Percentiles rank a stretch among this genome's conserved stretches.
Conservation (phyloP, 2,329 filamentous ascomycete species). For the Aspergillus tubingensis region DNA sequence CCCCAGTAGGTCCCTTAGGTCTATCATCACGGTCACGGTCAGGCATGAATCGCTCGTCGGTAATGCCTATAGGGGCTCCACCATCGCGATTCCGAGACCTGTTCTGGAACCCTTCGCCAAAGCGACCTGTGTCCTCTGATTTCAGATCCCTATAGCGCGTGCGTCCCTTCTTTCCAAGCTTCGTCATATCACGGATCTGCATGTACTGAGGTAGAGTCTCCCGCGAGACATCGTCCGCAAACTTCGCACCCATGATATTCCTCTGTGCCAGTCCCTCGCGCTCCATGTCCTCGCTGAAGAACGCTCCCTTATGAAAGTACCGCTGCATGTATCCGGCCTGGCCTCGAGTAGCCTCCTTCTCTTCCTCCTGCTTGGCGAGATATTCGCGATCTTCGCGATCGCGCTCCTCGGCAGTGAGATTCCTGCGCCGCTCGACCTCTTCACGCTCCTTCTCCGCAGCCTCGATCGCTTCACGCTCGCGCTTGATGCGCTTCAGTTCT, state of each 20-base stretch:
- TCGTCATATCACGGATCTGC: slow-evolving; percentile 90
- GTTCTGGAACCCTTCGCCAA: slow-evolving; percentile 55
- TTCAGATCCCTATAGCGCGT: slow-evolving; percentile 88
- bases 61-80: slow-evolving; percentile 37
- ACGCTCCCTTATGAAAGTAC: slow-evolving; percentile 96
- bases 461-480: slow-evolving; percentile 83
- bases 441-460: slow-evolving; percentile 79
- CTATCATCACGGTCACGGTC: slow-evolving; percentile 41
- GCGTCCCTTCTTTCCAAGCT: slow-evolving; percentile 86
- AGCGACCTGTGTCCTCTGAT: slow-evolving; percentile 85
- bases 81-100: slow-evolving; percentile 32
- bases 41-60: slow-evolving; percentile 51
- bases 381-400: slow-evolving; percentile 79
- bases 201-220: slow-evolving; percentile 86
- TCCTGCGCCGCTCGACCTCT: slow-evolving; percentile 83
- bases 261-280: slow-evolving; percentile 74
- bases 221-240: slow-evolving; percentile 82
- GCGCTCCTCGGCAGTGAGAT: slow-evolving; percentile 83
- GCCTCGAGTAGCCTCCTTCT: slow-evolving; percentile 70
- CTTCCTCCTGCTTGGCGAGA: slow-evolving; percentile 75
- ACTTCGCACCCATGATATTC: slow-evolving; percentile 81
- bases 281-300: slow-evolving; percentile 81
- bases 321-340: slow-evolving; percentile 91
- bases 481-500: slow-evolving; percentile 84
- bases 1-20: slow-evolving; percentile 44